Evolutionary conservation across 148 eudicot species (phyloP).

Genomic region (Chenopodium quinoa): DNA sequence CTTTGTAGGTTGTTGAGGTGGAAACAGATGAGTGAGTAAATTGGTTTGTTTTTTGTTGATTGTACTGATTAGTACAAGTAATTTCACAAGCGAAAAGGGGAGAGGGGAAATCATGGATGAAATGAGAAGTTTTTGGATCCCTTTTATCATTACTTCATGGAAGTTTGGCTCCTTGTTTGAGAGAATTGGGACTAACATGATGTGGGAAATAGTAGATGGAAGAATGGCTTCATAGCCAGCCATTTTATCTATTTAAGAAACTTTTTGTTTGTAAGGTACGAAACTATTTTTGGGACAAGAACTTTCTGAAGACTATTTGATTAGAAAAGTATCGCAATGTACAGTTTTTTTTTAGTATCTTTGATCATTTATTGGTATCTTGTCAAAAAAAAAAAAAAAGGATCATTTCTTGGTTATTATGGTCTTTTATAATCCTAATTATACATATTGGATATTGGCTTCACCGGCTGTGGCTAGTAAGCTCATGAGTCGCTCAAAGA

Average conservation of each 20-base stretch:
- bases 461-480: too few relatives aligned
- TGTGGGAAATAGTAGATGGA: background rate
- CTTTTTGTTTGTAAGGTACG: too few relatives aligned
- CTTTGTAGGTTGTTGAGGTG: constrained; percentile 5
- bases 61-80: background rate
- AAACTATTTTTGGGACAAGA: background rate
- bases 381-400: too few relatives aligned
- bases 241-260: background rate
- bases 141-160: background rate
- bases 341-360: background rate
- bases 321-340: background rate
- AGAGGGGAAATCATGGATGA: background rate
- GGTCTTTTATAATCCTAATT: background rate
- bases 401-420: background rate
- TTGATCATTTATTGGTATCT: background rate
- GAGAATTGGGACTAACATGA: too few relatives aligned
- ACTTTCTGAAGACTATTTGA: background rate
- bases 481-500: too few relatives aligned
- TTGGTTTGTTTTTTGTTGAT: background rate
- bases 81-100: background rate
- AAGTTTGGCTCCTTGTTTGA: background rate
- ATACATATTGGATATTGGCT: too few relatives aligned
- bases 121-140: too few relatives aligned
- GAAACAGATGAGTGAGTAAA: background rate
- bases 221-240: background rate